Conservation (phyloP, 176 grass and related monocot genomes). For the Cenchrus purpureus region DNA sequence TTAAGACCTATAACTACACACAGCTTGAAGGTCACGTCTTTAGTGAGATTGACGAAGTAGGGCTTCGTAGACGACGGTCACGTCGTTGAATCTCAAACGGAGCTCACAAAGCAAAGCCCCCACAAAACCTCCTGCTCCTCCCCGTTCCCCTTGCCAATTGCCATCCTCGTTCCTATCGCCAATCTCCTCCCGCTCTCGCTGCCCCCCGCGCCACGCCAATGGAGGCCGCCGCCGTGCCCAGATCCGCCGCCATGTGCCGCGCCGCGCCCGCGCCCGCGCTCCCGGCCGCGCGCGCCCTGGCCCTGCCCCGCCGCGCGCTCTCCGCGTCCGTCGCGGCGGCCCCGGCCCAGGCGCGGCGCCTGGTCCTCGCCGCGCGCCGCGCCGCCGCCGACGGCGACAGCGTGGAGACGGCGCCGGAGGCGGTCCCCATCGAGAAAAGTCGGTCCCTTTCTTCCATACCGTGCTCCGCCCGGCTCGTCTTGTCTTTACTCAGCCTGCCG, state of each 20-base stretch:
- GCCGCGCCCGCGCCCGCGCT: constrained; percentile 28
- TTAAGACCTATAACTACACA: too few relatives aligned
- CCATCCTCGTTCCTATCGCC: constrained; percentile 46
- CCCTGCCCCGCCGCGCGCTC: background rate
- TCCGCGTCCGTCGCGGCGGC: constrained; percentile 3
- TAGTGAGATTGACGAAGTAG: too few relatives aligned
- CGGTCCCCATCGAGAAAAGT: constrained; percentile 80
- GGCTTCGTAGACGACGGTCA: too few relatives aligned
- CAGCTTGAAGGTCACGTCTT: too few relatives aligned
- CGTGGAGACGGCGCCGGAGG: constrained; percentile 36
- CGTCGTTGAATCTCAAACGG: background rate
- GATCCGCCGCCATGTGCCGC: constrained; percentile 50
- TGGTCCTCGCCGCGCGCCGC: constrained; percentile 36
- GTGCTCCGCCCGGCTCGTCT: background rate
- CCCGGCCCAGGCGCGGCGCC: background rate
- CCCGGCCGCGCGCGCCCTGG: background rate
- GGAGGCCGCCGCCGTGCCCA: constrained; percentile 56
- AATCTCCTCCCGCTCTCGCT: background rate
- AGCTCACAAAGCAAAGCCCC: constrained; percentile 27
- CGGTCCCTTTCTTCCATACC: background rate
- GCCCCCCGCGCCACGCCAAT: constrained; percentile 32
- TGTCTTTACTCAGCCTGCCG: background rate
- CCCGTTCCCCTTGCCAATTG: background rate
- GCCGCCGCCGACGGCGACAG: constrained; percentile 23
- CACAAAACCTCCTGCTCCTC: background rate